Conservation (phyloP, 2,329 filamentous ascomycete genomes). For the Tolypocladium album region DNA sequence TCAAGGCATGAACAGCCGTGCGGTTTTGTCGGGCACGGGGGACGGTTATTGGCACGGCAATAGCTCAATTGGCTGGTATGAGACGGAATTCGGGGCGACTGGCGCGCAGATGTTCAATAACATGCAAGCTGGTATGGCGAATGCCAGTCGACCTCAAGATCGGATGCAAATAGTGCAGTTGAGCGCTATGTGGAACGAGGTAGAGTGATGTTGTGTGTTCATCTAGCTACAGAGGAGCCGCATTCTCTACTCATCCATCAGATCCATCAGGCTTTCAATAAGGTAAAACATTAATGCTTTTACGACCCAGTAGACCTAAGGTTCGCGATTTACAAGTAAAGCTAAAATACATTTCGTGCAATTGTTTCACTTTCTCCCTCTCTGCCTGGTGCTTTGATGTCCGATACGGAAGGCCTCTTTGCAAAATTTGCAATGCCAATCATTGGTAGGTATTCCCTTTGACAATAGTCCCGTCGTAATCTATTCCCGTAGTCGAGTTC, state of each 20-base stretch:
- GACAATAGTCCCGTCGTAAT: conserved; percentile 30
- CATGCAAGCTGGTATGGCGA: conserved; percentile 18
- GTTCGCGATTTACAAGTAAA: no score
- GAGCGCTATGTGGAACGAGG: conserved; percentile 17
- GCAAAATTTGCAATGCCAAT: neutral
- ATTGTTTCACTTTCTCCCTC: no score
- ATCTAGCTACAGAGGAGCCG: no score
- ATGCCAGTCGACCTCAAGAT: conserved; percentile 13
- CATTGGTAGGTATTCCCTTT: conserved; percentile 3
- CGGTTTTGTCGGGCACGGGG: conserved; percentile 13
- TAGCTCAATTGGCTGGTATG: conserved; percentile 22
- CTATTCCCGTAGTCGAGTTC: conserved; percentile 23
- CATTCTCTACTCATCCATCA: neutral
- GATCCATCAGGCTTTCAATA: neutral
- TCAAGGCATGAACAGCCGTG: conserved; percentile 17
- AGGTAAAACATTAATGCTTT: no score
- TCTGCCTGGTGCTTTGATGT: no score
- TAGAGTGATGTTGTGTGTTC: conserved; percentile 13
- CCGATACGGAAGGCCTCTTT: no score
- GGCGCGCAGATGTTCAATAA: conserved; percentile 20
- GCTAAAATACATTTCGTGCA: no score
- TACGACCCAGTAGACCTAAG: no score
- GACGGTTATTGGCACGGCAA: conserved; percentile 22
- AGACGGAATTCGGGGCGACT: conserved; percentile 21
- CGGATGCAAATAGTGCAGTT: conserved; percentile 16